Base-by-base conservation (phyloP, 2,329 filamentous ascomycete genomes). In the Calonectria honghensis region DNA sequence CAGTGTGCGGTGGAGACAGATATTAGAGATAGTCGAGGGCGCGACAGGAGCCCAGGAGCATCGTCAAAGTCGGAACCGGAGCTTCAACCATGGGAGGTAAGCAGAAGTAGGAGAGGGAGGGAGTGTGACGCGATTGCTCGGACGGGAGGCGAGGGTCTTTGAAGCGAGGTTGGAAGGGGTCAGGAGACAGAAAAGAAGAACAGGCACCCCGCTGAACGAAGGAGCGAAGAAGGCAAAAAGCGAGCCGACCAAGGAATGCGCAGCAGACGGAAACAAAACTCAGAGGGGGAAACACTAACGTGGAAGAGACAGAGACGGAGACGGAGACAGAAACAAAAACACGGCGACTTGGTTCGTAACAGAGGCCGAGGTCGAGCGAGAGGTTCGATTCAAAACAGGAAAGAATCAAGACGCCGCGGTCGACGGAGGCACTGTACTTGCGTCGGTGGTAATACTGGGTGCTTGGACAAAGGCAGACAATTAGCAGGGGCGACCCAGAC, bases 41-140 rank as follows among this genome's bases (percentile, higher is more conserved):
- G 37, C 71, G 77, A 75, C 70, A 78, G 64, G 64, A 74, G 71
- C 70, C 73, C 68, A 79, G 65, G n/a, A 78, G 66, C 76, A 80
- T 80, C 54, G 66, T 74, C 73, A 65, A 74, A 61, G 75, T 73
- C 72, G 76, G 64, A 29, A 61, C 45, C 45, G 73, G 68, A 64
- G 67, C 72, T 72, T 68, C 70, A 74, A 75, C 75, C 75, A 77
- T 72, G 73, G 70, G 73, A 80, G 73, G 77, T 32, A 75, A 77
- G 75, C 64, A 72, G 65, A 65, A 59, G 69, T 50, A 11, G 68
- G 29, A 32, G 35, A 31, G 50, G 61, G 29, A 41, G 32, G 37
- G 20, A 32, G 54, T 37, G 50, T 27, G 61, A 65, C 27, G 39
- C 50, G 61, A 65, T 65, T 32, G 61, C 61, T 65, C 18, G 65